Conservation (phyloP, 2,329 filamentous ascomycete genomes). For the Pseudocercospora fuligena region DNA sequence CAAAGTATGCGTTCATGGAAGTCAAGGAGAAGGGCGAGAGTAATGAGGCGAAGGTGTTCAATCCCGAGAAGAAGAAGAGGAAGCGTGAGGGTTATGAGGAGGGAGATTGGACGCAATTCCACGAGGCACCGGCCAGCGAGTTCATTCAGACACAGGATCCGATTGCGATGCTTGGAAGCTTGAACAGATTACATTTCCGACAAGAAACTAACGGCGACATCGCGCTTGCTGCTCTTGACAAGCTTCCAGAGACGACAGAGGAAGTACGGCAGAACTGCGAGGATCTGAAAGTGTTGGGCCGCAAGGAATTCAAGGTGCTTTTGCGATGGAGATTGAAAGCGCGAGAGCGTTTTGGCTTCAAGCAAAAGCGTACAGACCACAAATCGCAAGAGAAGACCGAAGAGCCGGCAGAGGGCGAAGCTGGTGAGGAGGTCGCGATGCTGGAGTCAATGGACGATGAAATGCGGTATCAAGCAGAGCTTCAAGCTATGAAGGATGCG, state of each 20-base stretch:
- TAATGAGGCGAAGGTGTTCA: slow-evolving; percentile 97
- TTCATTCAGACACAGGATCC: slow-evolving; percentile 94
- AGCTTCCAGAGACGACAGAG: slow-evolving; percentile 81
- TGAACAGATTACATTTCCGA: slow-evolving; percentile 83
- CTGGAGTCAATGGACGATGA: slow-evolving; percentile 95
- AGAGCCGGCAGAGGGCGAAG: slow-evolving; percentile 42
- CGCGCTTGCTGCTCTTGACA: slow-evolving; percentile 81
- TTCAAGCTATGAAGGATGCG: slow-evolving; percentile 80
- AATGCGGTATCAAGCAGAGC: slow-evolving; percentile 82
- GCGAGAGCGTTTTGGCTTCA: slow-evolving; percentile 86
- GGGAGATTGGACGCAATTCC: slow-evolving; percentile 90
- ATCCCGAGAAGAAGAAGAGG: slow-evolving; percentile 94
- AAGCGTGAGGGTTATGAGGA: slow-evolving; percentile 98
- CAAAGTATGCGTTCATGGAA: slow-evolving; percentile 89
- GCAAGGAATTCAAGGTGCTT: slow-evolving; percentile 91
- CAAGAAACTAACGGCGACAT: slow-evolving; percentile 78
- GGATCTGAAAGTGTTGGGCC: slow-evolving; percentile 86
- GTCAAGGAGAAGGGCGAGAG: slow-evolving; percentile 84
- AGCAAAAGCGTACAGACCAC: slow-evolving; percentile 66
- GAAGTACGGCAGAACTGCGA: slow-evolving; percentile 79
- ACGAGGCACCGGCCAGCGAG: slow-evolving; percentile 84
- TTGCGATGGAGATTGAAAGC: slow-evolving; percentile 89
- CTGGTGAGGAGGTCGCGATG: slow-evolving; percentile 71
- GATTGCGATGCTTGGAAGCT: slow-evolving; percentile 83
- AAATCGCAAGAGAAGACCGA: slow-evolving; percentile 42